Percentiles rank a stretch among this genome's conserved stretches.
These are phyloP conservation scores for Phytophthora pseudosyringae DNA, from an alignment of 352 stramenopile genomes.

Conservation along the genomic window DNA sequence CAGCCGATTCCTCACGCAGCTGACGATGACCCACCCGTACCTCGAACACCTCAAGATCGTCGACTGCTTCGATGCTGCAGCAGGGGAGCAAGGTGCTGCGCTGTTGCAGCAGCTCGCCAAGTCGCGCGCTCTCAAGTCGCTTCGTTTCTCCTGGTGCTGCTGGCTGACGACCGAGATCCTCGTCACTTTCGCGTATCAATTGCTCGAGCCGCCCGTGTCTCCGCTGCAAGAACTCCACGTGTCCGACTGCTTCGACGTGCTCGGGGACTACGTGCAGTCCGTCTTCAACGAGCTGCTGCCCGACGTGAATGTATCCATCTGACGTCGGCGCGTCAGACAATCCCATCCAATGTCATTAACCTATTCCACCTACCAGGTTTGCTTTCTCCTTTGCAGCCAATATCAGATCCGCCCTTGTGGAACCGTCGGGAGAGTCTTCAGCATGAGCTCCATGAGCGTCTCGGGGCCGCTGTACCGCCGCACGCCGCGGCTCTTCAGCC, in stretches of 20 bases:
- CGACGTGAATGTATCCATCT: conserved; percentile 46
- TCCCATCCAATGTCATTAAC: conserved; percentile 21
- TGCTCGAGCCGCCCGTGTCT: conserved; percentile 61
- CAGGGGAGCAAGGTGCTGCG: conserved; percentile 45
- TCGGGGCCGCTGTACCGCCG: conserved; percentile 75
- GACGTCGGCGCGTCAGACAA: conserved; percentile 8
- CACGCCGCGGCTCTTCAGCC: conserved; percentile 73
- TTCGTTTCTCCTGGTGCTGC: conserved; percentile 84
- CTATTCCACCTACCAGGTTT: conserved; percentile 4
- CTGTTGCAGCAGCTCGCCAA: conserved; percentile 59
- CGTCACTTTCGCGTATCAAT: conserved; percentile 70
- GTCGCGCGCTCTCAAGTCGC: conserved; percentile 62
- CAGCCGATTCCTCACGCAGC: conserved; percentile 48
- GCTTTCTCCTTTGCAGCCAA: neutral
- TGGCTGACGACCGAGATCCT: conserved; percentile 84
- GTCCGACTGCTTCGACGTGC: conserved; percentile 78
- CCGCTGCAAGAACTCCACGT: conserved; percentile 57
- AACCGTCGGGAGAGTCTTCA: neutral
- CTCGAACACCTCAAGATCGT: conserved; percentile 69
- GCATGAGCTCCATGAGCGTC: conserved; percentile 53
- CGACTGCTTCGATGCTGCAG: conserved; percentile 70
- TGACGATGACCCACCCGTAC: conserved; percentile 54
- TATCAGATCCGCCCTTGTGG: conserved; percentile 6
- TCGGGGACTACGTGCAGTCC: conserved; percentile 73
- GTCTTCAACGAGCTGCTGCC: conserved; percentile 69